phyloP scores from a whole-genome alignment of 495 filamentous ascomycete species.

The Penicillium pulvis region DNA sequence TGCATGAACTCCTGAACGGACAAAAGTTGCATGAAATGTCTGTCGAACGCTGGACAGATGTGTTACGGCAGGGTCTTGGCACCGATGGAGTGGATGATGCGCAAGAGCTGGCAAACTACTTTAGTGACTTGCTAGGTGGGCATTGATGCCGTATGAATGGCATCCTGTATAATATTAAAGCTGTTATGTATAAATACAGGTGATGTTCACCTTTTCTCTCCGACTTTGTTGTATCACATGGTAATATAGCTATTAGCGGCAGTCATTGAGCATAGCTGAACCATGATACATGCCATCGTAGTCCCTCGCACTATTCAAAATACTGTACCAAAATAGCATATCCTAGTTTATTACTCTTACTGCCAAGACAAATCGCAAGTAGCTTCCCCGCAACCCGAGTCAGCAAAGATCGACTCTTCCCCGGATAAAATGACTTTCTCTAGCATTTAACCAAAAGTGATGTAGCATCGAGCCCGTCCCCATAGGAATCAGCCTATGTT shows the following conservation, averaged over 20 bases:
- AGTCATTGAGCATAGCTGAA: no score
- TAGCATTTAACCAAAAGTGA: neutral
- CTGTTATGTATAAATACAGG: constrained; percentile 4
- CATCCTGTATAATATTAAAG: constrained; percentile 1
- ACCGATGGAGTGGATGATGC: constrained; percentile 15
- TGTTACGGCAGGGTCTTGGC: constrained; percentile 26
- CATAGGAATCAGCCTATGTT: constrained; percentile 5
- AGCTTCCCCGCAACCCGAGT: constrained; percentile 13
- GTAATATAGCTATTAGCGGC: no score
- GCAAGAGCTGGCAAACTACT: constrained; percentile 22
- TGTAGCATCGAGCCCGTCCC: constrained; percentile 7
- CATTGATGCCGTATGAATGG: constrained; percentile 7
- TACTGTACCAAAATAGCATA: neutral
- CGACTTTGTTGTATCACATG: no score
- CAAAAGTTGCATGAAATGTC: constrained; percentile 47
- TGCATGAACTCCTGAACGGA: constrained; percentile 40
- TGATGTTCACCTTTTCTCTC: neutral
- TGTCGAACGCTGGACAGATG: constrained; percentile 31
- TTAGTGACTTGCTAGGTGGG: constrained; percentile 25
- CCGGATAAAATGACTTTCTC: constrained; percentile 6
- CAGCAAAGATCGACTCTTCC: constrained; percentile 10
- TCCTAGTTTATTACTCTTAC: neutral
- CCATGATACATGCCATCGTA: no score
- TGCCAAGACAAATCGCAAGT: constrained; percentile 7
- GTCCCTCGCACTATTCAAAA: no score